Evolutionary conservation across 306 rosid species (phyloP), one percentile per base, ranked within the genome.

Genomic region (Herpetospermum pedunculosum): DNA sequence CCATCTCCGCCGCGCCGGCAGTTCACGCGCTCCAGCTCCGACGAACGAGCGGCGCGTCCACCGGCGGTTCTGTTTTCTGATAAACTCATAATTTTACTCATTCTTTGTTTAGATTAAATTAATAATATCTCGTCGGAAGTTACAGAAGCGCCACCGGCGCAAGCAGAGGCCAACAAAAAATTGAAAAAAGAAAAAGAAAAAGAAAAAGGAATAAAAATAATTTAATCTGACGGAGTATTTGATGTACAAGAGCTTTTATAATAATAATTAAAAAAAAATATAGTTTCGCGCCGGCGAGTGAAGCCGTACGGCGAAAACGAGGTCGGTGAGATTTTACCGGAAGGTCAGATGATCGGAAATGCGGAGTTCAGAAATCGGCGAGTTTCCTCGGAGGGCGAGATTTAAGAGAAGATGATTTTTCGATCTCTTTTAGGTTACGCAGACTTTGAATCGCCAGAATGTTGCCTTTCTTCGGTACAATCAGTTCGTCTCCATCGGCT

Each of bases 331-430:
- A 15, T 28, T 68, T 23, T 14, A 41, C 54, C 75, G 41, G 30
- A 49, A 47, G 75, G 40, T 47, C 40, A 48, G 23, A 32, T 3
- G 23, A 23, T 32, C 63, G 29, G 72, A 15, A 46, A 28, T 77
- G 77, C 72, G 68, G 60, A 38, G 80, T 80, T 76, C 77, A 92
- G 72, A 88, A 95, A 76, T 89, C 92, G 82, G 96, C 96, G 75
- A 85, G 55, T 87, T 95, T 95, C 65, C 99, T 30, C 83, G 87
- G 85, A 14, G 73, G 47, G 50, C 85, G 92, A 63, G 83, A 80
- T 84, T 81, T 81, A 32, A 73, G 83, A 21, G 57, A 28, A 29
- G 26, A 9, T 18, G 74, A 54, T 65, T 68, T 84, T n/a, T 64
- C 81, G 52, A 79, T 80, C 77, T 85, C 96, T 44, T 86, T 86